phyloP scores from a whole-genome alignment of 257 asterid species.

The Solanum sejunctum region DNA sequence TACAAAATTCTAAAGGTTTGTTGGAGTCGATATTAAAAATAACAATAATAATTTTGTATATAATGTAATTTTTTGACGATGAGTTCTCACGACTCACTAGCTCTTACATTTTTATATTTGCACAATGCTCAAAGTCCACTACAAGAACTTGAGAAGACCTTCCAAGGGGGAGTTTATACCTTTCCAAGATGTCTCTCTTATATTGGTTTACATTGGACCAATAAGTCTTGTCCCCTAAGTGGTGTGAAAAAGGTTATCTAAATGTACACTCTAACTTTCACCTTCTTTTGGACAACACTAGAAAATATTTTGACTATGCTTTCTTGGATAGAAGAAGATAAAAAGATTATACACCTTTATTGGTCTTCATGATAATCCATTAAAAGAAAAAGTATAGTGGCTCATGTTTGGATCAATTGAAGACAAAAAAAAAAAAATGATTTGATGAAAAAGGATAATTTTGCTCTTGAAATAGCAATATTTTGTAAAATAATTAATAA shows the following conservation, averaged over 20 bases:
- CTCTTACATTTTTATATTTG: neutral
- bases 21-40: neutral
- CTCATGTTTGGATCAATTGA: neutral
- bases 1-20: neutral
- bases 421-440: neutral
- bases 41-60: neutral
- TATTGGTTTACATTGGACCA: neutral
- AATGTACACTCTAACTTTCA: neutral
- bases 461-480: neutral
- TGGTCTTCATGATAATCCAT: neutral
- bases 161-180: neutral
- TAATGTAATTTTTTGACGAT: too few relatives aligned
- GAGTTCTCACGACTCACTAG: too few relatives aligned
- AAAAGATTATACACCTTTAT: neutral
- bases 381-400: neutral
- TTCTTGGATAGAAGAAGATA: neutral
- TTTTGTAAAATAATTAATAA: neutral
- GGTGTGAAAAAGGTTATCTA: neutral
- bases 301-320: neutral
- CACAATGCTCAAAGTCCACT: neutral
- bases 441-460: neutral
- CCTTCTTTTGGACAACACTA: neutral
- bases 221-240: neutral
- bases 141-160: neutral
- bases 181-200: neutral